Base-by-base conservation (phyloP, 2,329 filamentous ascomycete species). In the Colletotrichum tamarilloi region DNA sequence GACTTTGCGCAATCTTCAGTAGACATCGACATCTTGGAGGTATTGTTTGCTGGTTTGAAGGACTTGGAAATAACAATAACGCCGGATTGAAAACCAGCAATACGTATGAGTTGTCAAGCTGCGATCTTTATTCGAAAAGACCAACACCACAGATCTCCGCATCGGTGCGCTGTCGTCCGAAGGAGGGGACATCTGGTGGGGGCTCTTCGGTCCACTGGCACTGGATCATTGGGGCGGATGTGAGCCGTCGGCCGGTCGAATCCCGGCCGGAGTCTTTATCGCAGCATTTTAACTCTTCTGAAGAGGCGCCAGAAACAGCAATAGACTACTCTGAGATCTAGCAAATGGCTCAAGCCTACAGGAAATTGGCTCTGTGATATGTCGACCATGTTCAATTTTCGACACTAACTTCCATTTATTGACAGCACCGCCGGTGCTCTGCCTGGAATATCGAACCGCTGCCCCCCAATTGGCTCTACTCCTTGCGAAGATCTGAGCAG, bases 11-110 rank as follows among this genome's bases (percentile, higher is more conserved):
- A 79, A 55, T 85, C 82, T 26, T 79, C 73, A 26, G 78, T 70
- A 22, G 72, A 79, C 82, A 84, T 84, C 52, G 83, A 85, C 83
- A 85, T 85, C 4, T 74, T 81, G 76, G 28, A 75, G 71, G 53
- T 77, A 77, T 46, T 77, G 77, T 46, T 6, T 14, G 1, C 26
- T 16, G 12, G 19, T 16, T 22, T 32, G 3, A 52, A 9, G 35
- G 5, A 24, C 52, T 16, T 14, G 8, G 5, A 16, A n/a, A 19
- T n/a, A n/a, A 19, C 11, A 16, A 30, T 11, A 6, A 6, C 5
- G 12, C 9, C 8, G 8, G 12, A n/a, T 16, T 6, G 1, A 4
- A 26, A 19, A 24, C 0, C 30, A 8, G 12, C 8, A 22, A 7
- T 14, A 55, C 1, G 14, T 9, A 5, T 26, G 3, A 32, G 30